Evolutionary conservation across 1,139 yeast genomes (phyloP).

Genomic region (Yamadazyma conglobata): DNA sequence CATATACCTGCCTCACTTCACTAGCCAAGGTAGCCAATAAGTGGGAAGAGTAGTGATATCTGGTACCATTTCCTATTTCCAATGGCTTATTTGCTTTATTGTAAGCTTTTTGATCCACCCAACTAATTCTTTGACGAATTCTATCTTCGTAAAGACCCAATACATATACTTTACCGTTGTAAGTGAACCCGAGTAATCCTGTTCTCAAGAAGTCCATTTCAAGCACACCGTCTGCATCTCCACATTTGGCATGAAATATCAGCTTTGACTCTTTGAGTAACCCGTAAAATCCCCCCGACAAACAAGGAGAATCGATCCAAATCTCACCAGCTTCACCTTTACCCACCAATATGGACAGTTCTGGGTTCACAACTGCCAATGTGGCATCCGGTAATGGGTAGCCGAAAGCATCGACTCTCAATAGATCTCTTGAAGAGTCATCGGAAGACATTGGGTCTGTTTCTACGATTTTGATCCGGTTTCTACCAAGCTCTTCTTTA

Average conservation of each 20-base stretch:
- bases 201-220: conserved; percentile 85
- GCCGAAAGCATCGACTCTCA: conserved; percentile 89
- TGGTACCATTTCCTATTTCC: conserved; percentile 36
- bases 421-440: conserved; percentile 46
- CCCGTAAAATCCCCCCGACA: conserved; percentile 88
- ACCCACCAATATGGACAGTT: conserved; percentile 63
- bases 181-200: conserved; percentile 84
- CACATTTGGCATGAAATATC: conserved; percentile 79
- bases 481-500: conserved; percentile 75
- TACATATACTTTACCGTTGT: conserved; percentile 81
- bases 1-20: conserved; percentile 78
- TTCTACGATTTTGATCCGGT: conserved; percentile 68
- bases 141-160: conserved; percentile 91
- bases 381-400: conserved; percentile 93
- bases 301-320: conserved; percentile 90
- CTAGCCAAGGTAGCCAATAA: conserved; percentile 76
- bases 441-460: conserved; percentile 56
- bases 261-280: conserved; percentile 61
- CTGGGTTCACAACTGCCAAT: conserved; percentile 91
- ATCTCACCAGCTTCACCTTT: conserved; percentile 90
- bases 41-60: conserved; percentile 85
- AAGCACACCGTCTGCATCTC: conserved; percentile 62
- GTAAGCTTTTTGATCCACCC: conserved; percentile 52
- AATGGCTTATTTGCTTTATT: conserved; percentile 30
- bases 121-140: conserved; percentile 69